Conservation (phyloP, 1,139 yeast species). For the Hansenula lynferdii region DNA sequence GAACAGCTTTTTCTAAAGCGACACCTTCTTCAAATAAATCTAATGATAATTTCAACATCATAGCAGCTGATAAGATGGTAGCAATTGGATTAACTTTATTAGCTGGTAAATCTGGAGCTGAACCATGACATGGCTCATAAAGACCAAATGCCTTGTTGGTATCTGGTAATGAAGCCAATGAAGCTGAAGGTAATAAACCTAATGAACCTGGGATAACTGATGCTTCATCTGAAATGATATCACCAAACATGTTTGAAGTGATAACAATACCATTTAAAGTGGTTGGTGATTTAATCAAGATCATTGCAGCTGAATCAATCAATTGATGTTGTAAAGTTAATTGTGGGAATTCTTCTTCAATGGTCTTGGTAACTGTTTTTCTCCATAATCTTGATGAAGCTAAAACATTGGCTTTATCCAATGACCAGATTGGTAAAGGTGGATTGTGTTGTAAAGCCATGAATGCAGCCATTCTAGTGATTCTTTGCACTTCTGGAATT, state of each 20-base stretch:
- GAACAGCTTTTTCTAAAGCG: slow-evolving; percentile 87
- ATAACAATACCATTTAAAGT: slow-evolving; percentile 86
- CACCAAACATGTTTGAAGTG: slow-evolving; percentile 97
- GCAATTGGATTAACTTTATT: slow-evolving; percentile 95
- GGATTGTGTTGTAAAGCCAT: slow-evolving; percentile 91
- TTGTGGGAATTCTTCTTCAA: slow-evolving; percentile 84
- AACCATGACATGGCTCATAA: slow-evolving; percentile 98
- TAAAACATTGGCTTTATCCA: slow-evolving; percentile 95
- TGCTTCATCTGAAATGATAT: slow-evolving; percentile 95
- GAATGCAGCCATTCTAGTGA: slow-evolving; percentile 97
- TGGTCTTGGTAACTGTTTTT: slow-evolving; percentile 81
- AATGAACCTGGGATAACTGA: slow-evolving; percentile 96
- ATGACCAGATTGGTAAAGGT: slow-evolving; percentile 91
- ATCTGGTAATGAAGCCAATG: slow-evolving; percentile 93
- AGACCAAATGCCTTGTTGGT: slow-evolving; percentile 90
- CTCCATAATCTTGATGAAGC: slow-evolving; percentile 98
- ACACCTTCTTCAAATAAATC: slow-evolving; percentile 79
- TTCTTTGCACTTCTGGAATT: slow-evolving; percentile 87
- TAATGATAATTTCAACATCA: slow-evolving; percentile 92
- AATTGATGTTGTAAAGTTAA: slow-evolving; percentile 84
- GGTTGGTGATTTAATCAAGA: slow-evolving; percentile 84
- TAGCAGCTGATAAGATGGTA: slow-evolving; percentile 89
- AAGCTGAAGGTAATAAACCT: slow-evolving; percentile 94
- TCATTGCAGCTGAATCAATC: slow-evolving; percentile 98
- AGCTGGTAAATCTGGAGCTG: slow-evolving; percentile 89